A percentile compares a stretch with the other conserved stretches of the same genome.
These are phyloP conservation scores for Pythium dissimile DNA, from an alignment of 352 stramenopile species.

Conservation along the genomic window DNA sequence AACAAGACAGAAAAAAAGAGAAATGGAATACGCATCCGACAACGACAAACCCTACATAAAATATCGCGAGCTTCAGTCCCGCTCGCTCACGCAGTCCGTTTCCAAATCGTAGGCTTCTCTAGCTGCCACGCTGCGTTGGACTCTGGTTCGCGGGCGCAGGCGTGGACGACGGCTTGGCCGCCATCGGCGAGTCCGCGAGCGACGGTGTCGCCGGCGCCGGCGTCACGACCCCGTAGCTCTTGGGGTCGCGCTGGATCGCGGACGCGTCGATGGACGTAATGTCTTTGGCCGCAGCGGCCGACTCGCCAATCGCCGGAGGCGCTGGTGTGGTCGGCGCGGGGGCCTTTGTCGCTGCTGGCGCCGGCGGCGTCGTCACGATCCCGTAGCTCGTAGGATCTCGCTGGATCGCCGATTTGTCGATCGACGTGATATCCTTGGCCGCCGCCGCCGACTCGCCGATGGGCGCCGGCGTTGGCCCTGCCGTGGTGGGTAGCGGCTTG, in stretches of 20 bases:
- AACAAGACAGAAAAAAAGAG: too few relatives aligned
- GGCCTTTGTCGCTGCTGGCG: background rate
- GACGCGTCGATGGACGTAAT: constrained; percentile 10
- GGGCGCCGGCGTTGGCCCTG: background rate
- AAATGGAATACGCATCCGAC: too few relatives aligned
- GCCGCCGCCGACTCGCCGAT: constrained; percentile 15
- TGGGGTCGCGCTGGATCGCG: constrained; percentile 2
- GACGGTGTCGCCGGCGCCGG: background rate
- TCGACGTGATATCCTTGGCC: constrained; percentile 16
- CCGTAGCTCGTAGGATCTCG: constrained; percentile 13
- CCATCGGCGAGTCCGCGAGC: too few relatives aligned
- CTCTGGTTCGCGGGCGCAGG: too few relatives aligned
- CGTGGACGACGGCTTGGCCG: too few relatives aligned
- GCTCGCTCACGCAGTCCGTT: too few relatives aligned
- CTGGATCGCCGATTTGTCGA: constrained; percentile 12
- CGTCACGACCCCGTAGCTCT: background rate
- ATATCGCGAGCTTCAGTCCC: too few relatives aligned
- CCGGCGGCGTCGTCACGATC: background rate
- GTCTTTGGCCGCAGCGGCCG: constrained; percentile 1
- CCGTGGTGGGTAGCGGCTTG: background rate
- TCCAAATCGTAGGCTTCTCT: too few relatives aligned
- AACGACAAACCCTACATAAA: too few relatives aligned
- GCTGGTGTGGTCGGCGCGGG: background rate
- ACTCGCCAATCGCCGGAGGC: background rate
- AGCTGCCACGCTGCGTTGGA: too few relatives aligned